phyloP scores from a whole-genome alignment of 306 rosid species.

The Cicer chorassanicum region DNA sequence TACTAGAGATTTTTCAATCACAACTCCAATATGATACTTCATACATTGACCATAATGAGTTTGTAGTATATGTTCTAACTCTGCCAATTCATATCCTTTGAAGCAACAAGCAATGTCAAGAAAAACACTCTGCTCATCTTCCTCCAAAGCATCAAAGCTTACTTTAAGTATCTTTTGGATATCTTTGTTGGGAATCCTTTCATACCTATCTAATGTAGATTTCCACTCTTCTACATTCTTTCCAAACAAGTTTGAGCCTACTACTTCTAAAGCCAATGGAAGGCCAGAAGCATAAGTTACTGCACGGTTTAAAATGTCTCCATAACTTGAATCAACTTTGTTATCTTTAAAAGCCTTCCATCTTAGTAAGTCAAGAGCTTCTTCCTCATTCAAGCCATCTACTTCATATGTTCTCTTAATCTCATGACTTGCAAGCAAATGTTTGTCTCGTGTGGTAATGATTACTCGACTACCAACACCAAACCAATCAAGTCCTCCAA shows the following conservation, averaged over 20 bases:
- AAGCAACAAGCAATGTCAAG: conserved; percentile 41
- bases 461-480: conserved; percentile 42
- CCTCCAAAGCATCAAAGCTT: conserved; percentile 27
- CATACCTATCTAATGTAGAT: neutral
- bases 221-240: conserved; percentile 21
- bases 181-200: neutral
- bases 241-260: conserved; percentile 37
- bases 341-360: conserved; percentile 37
- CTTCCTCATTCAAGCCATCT: neutral
- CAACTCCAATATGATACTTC: neutral
- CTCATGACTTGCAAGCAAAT: conserved; percentile 14
- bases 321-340: neutral
- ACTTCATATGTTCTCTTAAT: conserved; percentile 4
- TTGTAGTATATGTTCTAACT: neutral
- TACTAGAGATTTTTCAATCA: conserved; percentile 30
- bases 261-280: conserved; percentile 42
- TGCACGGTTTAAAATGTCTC: neutral
- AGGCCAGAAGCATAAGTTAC: conserved; percentile 21
- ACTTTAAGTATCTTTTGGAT: conserved; percentile 15
- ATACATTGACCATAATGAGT: neutral
- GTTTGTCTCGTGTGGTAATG: conserved; percentile 40
- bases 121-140: conserved; percentile 1
- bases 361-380: conserved; percentile 39
- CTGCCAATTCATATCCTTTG: neutral
- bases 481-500: conserved; percentile 36